Percentiles rank a stretch among this genome's conserved stretches.
These are phyloP conservation scores for Ramichloridium luteum DNA, from an alignment of 2,329 filamentous ascomycete species.

Conservation along the genomic window DNA sequence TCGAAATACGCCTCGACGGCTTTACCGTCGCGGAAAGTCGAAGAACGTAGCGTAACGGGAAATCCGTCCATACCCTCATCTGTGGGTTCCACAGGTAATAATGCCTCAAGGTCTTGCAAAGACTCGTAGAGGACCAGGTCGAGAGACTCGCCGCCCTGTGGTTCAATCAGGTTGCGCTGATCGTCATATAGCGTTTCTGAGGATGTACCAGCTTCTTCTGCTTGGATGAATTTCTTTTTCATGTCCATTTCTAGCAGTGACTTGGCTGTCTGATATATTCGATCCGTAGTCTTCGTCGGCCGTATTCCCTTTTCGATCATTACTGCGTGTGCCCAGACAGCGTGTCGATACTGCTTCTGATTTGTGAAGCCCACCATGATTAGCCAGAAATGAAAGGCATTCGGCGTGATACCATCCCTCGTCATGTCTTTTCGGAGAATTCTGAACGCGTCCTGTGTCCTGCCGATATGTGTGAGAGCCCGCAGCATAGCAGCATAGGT, in stretches of 20 bases:
- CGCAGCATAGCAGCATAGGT: slow-evolving; percentile 53
- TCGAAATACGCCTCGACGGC: slow-evolving; percentile 38
- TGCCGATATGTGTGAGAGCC: slow-evolving; percentile 39
- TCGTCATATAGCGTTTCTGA: not conserved
- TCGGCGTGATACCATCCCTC: slow-evolving; percentile 31
- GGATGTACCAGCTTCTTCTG: no score
- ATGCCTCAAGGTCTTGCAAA: slow-evolving; percentile 15
- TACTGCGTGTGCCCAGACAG: slow-evolving; percentile 36
- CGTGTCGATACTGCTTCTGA: slow-evolving; percentile 32
- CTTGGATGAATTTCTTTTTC: no score
- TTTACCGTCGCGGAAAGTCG: not conserved
- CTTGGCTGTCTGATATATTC: slow-evolving; percentile 29
- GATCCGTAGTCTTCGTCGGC: slow-evolving; percentile 32
- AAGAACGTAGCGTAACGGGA: not conserved
- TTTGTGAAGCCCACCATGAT: slow-evolving; percentile 39
- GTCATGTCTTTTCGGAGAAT: slow-evolving; percentile 42
- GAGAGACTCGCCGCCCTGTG: no score
- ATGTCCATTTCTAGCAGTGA: slow-evolving; percentile 24
- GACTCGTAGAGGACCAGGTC: no score
- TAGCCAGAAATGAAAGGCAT: slow-evolving; percentile 42
- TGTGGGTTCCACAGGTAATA: slow-evolving; percentile 6
- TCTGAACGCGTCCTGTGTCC: slow-evolving; percentile 43
- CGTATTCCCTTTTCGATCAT: slow-evolving; percentile 31
- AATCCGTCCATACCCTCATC: not conserved
- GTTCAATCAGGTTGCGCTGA: no score